Conservation (phyloP, 805 yeast species). For the Lipomyces starkeyi region DNA sequence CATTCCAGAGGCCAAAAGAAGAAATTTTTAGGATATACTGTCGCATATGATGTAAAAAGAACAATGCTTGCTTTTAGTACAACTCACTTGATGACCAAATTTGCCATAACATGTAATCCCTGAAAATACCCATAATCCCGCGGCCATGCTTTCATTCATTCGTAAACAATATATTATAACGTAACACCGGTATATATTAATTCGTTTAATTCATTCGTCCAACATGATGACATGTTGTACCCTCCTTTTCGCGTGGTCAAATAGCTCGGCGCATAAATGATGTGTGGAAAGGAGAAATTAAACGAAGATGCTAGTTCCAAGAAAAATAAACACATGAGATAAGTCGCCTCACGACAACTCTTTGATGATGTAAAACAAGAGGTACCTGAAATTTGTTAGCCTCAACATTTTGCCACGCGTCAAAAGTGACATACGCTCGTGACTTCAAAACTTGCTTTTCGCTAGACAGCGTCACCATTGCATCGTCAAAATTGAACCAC, state of each 20-base stretch:
- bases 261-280: too few species aligned
- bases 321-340: background rate
- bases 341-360: slow-evolving; percentile 21
- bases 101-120: background rate
- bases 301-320: background rate
- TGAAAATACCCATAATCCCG: too few species aligned
- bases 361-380: slow-evolving; percentile 36
- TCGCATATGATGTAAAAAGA: background rate
- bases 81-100: background rate
- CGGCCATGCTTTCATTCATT: background rate
- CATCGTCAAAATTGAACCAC: slow-evolving; percentile 94
- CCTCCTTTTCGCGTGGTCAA: background rate
- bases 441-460: slow-evolving; percentile 69
- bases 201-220: background rate
- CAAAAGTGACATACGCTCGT: slow-evolving; percentile 71
- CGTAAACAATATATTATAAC: background rate
- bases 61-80: background rate
- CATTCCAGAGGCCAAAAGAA: background rate
- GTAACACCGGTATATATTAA: background rate
- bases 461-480: slow-evolving; percentile 70
- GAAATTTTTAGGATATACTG: background rate
- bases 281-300: too few species aligned
- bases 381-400: slow-evolving; percentile 18
- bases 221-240: background rate
- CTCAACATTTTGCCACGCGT: background rate